These are phyloP conservation scores for Delphinella strobiligena DNA, from an alignment of 2,329 filamentous ascomycete genomes.

Conservation along the genomic window DNA sequence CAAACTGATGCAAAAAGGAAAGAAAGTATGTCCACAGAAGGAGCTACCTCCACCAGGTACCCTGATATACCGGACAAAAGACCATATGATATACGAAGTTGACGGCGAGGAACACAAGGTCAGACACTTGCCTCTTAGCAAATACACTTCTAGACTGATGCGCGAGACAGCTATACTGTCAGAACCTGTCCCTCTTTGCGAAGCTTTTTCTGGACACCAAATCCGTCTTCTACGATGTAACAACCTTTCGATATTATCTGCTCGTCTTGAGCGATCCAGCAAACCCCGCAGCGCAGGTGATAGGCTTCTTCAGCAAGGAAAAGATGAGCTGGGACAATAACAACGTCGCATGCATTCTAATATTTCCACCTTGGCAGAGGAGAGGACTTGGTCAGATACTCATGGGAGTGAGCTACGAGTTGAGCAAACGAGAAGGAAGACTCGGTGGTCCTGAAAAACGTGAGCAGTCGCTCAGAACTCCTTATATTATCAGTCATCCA, in stretches of 20 bases:
- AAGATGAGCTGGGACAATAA: constrained; percentile 99
- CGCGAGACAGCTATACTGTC: constrained; percentile 58
- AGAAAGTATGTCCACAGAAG: constrained; percentile 33
- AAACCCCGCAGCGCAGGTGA: constrained; percentile 42
- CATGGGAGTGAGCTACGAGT: constrained; percentile 88
- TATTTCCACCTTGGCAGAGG: constrained; percentile 92
- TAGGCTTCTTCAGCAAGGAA: constrained; percentile 98
- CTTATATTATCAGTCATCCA: not conserved
- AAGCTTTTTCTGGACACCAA: constrained; percentile 98
- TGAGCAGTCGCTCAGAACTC: constrained; percentile 14
- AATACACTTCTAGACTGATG: constrained; percentile 4
- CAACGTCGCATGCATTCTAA: constrained; percentile 88
- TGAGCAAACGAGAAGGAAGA: constrained; percentile 69
- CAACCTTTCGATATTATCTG: constrained; percentile 87
- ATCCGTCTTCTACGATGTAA: constrained; percentile 94
- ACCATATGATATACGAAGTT: constrained; percentile 82
- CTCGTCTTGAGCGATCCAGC: constrained; percentile 58
- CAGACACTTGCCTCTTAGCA: constrained; percentile 1
- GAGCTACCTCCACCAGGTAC: constrained; percentile 47
- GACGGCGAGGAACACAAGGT: constrained; percentile 72
- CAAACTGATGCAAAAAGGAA: constrained; percentile 16
- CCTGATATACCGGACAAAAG: constrained; percentile 65
- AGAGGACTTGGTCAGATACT: constrained; percentile 78
- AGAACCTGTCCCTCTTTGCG: constrained; percentile 89
- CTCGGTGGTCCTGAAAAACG: constrained; percentile 87